Base-by-base conservation (phyloP, 192 early-diverging fungal genomes). In the Linderina pennispora region DNA sequence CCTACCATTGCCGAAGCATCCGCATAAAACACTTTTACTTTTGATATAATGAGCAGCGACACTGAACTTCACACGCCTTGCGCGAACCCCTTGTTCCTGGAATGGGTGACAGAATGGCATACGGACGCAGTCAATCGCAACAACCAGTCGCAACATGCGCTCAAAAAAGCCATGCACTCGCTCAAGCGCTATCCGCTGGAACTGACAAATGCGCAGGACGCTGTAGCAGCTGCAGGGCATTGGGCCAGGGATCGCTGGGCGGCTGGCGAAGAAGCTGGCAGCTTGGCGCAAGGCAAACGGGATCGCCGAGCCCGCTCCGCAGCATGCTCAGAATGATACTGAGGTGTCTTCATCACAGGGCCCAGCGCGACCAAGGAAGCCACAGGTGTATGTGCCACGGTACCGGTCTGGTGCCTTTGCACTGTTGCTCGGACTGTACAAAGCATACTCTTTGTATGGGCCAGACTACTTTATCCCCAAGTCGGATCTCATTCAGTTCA, bases 391-490 rank as follows among this genome's bases (percentile, higher is more conserved):
- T 51, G 72, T 92, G 19, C 92, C 92, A 19, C 45, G 69, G 23
- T 84, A 81, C 47, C 77, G 90, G 2, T 83, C 86, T 0, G 90
- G 87, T 3, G 77, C 82, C 3, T 96, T 90, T 62, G 89, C 81
- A 3, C 82, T 96, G 23, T 61, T 96, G 19, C 48, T 93, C 0
- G 69, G 84, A 8, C 53, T 94, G 19, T 58, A 56, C 16, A 72
- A 72, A 34, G 77, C 42, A 16, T 65, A 25, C 39, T 75, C 32
- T 50, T 52, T 37, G 38, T 64, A 42, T 44, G 62, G 68, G 1
- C 40, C 19, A n/a, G 63, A 47, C 50, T 53, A 53, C 55, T 79
- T 44, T 39, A 53, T 84, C 31, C 80, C 77, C n/a, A 90, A 83
- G 75, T 31, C 62, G 3, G 83, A 92, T 25, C 81, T 96, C 21